Base-by-base conservation (phyloP, 2,329 filamentous ascomycete species). In the Incumbomyces lentus region DNA sequence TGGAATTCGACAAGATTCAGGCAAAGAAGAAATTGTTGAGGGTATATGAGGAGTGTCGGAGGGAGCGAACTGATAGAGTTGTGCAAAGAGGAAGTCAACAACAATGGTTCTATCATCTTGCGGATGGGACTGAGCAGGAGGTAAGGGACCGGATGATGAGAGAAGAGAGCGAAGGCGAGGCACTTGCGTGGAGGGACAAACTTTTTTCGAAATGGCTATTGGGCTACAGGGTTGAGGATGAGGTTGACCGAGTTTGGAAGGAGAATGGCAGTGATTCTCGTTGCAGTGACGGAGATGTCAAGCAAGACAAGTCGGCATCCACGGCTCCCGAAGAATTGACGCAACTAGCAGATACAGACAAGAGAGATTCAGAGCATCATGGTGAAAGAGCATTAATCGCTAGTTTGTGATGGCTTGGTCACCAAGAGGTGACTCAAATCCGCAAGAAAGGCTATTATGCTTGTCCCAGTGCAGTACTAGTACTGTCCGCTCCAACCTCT, bases 111-210 rank as follows among this genome's bases (percentile, higher is more conserved):
- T 55, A 68, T 39, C 65, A 67, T 45, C 53, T 66, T 6, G 59
- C 61, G 12, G 64, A 67, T 46, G 64, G 64, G 0, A 60, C 62
- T 2, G 60, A 64, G 63, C 50, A 70, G 61, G 44, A 57, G 39
- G 58, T 62, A 33, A 53, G 65, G 64, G 46, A 74, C 74, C 35
- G 51, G 6, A 11, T 53, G 13, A 29, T 49, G 18, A 44, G 16
- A 13, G 47, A 16, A 17, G 35, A 50, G 35, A 35, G 39, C 18
- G 42, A 48, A 12, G 50, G 50, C 0, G 49, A 52, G 26, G 47
- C 50, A 42, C 49, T 50, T 26, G 34, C 44, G 4, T 52, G 50
- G 50, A 46, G 48, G 26, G 50, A 52, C 38, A 47, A 47, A 3
- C 45, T 49, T 14, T 51, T 53, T 16, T 48, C 50, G 32, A 17